These are phyloP conservation scores for Lodderomyces elongisporus DNA, from an alignment of 1,139 yeast genomes.

Conservation along the genomic window DNA sequence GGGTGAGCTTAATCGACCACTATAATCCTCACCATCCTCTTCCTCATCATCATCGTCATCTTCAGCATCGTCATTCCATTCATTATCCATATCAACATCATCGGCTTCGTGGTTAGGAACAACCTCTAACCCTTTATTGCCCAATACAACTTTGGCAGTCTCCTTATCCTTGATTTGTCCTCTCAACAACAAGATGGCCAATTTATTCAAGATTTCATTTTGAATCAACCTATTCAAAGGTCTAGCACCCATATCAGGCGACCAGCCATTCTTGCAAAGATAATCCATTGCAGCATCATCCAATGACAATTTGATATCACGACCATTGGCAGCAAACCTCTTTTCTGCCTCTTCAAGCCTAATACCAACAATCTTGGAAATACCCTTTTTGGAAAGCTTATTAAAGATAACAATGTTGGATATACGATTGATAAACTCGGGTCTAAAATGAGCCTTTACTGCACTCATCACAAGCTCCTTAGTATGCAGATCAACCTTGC, in stretches of 20 bases:
- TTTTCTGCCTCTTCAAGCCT: constrained; percentile 79
- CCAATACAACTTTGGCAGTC: constrained; percentile 59
- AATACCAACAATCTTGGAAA: constrained; percentile 83
- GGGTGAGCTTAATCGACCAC: not conserved
- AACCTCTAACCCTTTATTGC: constrained; percentile 67
- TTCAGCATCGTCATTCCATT: constrained; percentile 51
- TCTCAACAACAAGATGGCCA: constrained; percentile 83
- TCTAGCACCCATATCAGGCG: constrained; percentile 93
- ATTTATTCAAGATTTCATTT: constrained; percentile 73
- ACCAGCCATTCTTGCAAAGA: constrained; percentile 80
- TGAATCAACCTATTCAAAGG: constrained; percentile 94
- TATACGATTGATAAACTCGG: constrained; percentile 95
- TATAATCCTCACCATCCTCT: not conserved
- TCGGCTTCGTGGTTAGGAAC: constrained; percentile 79
- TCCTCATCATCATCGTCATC: constrained; percentile 49
- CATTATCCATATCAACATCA: constrained; percentile 51
- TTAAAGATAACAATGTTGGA: constrained; percentile 90
- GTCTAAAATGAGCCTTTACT: constrained; percentile 90
- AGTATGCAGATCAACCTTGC: constrained; percentile 62
- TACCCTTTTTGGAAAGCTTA: constrained; percentile 85
- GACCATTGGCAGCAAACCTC: constrained; percentile 80
- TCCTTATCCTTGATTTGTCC: constrained; percentile 90
- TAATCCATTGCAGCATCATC: constrained; percentile 74
- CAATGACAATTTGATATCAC: constrained; percentile 63
- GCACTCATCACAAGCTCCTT: constrained; percentile 76